Evolutionary conservation across 176 grass and related monocot genomes (phyloP).

Genomic region (Thalia dealbata): DNA sequence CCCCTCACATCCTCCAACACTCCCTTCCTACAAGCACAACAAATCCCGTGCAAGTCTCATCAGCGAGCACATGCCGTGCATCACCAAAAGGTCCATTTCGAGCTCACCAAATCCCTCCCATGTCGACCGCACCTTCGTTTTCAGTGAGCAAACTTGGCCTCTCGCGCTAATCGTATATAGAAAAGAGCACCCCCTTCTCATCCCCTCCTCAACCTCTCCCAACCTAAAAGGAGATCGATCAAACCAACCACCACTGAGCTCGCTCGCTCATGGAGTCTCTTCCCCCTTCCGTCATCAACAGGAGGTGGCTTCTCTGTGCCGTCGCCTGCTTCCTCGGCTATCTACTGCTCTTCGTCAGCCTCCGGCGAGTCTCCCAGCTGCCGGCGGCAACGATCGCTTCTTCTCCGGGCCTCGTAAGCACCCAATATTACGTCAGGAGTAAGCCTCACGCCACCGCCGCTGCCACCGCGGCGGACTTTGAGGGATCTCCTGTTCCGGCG

Average conservation of each 20-base stretch:
- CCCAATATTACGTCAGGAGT: neutral
- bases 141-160: too few relatives aligned
- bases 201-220: slow-evolving; percentile 35
- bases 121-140: neutral
- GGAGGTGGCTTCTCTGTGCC: slow-evolving; percentile 12
- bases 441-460: too few relatives aligned
- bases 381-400: neutral
- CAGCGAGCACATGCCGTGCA: neutral
- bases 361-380: neutral
- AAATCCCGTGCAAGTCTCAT: too few relatives aligned
- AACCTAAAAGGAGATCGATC: slow-evolving; percentile 6
- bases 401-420: slow-evolving; percentile 2
- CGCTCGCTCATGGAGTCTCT: slow-evolving; percentile 15
- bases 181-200: neutral
- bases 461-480: neutral
- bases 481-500: neutral
- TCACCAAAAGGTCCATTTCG: neutral
- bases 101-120: neutral
- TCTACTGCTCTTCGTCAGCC: slow-evolving; percentile 24
- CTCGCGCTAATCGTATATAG: too few relatives aligned
- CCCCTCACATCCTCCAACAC: neutral
- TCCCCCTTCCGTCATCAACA: slow-evolving; percentile 5
- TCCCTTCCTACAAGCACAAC: neutral
- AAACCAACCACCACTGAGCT: neutral
- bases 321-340: slow-evolving; percentile 22